A percentile compares a stretch with the other conserved stretches of the same genome.
These are phyloP conservation scores for Roridomyces roridus DNA, from an alignment of 768 basidiomycete genomes.

Conservation along the genomic window DNA sequence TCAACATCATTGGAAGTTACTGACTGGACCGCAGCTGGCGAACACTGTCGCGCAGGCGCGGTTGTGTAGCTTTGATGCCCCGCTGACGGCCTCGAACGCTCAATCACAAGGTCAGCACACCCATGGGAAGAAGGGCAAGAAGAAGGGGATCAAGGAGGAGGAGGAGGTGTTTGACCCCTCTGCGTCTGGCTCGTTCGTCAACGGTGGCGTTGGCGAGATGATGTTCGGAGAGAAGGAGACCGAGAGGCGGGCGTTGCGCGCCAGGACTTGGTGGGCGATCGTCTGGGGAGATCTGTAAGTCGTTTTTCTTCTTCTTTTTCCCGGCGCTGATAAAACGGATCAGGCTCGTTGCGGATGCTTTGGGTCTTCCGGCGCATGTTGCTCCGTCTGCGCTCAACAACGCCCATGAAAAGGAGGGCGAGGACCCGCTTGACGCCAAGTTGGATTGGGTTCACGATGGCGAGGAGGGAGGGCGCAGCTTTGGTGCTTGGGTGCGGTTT, in stretches of 20 bases:
- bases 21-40: constrained; percentile 8
- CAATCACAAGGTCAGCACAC: not conserved
- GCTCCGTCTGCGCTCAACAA: not conserved
- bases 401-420: not conserved
- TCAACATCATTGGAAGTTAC: not conserved
- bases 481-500: not conserved
- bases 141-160: constrained; percentile 8
- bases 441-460: not conserved
- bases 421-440: not conserved
- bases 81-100: not conserved
- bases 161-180: not conserved
- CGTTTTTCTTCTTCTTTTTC: constrained; percentile 4
- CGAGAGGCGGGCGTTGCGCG: constrained; percentile 43
- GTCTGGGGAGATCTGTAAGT: constrained; percentile 80
- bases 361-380: constrained; percentile 12
- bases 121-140: not conserved
- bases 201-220: not conserved
- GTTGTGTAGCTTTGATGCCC: not conserved
- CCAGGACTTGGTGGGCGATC: constrained; percentile 81
- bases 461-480: not conserved
- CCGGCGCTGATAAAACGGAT: not conserved
- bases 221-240: not conserved
- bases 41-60: constrained; percentile 18
- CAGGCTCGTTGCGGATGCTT: constrained; percentile 73
- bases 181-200: not conserved